Base-by-base conservation (phyloP, 371 early-diverging fungal species). In the Mucor lusitanicus region DNA sequence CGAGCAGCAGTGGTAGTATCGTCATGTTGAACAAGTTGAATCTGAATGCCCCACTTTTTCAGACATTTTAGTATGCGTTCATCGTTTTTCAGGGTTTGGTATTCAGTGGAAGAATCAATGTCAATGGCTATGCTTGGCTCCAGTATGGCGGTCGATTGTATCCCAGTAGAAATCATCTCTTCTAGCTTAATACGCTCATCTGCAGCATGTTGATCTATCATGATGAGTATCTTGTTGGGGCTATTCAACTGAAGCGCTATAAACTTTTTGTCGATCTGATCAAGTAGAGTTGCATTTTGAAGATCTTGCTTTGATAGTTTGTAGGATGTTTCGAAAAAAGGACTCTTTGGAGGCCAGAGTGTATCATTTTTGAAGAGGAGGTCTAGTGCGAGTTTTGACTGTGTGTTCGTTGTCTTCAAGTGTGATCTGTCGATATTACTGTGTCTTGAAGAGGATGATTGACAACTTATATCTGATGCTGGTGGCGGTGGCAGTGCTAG, bases 171-270 rank as follows among this genome's bases (percentile, higher is more conserved):
- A 32, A 69, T 23, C 61, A 70, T 61, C 33, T 27, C 56, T 19
- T 95, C 95, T 40, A 95, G 74, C 12, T 87, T 76, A 6, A 94
- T 80, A 3, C 95, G 84, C 67, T 95, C 95, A 72, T 95, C 92
- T 2, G 91, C 93, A 17, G 95, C 95, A 80, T 95, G 95, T 63
- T 95, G 95, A 68, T 95, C 95, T 21, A 94, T 80, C 32, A 92
- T 70, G 0, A 92, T 73, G 4, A 91, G 35, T 17, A n/a, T 61
- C 7, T 57, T 56, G 2, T 57, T 56, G 2, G 35, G 54, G 19
- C 61, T n/a, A 8, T 65, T 48, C 37, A 84, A 56, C 37, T 70
- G 71, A 32, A 85, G 72, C 0, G 82, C 68, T 42, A 93, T 90
- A 57, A 87, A 93, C 68, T 93, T 92, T 30, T 63, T 37, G 46